These are phyloP conservation scores for Saccharomycopsis phalli DNA, from an alignment of 1,139 yeast species.

Conservation along the genomic window DNA sequence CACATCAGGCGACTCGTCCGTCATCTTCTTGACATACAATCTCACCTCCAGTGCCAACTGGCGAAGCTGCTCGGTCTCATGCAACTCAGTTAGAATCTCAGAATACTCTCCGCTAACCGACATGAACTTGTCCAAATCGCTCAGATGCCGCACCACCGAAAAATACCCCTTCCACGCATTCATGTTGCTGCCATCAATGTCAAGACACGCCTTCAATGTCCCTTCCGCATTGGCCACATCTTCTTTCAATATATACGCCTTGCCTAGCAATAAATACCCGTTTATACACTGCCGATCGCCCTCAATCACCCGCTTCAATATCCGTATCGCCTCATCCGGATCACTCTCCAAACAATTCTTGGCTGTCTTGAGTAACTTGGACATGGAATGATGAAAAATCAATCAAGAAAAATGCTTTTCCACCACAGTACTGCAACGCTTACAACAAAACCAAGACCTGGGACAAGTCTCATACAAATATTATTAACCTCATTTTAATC, in stretches of 20 bases:
- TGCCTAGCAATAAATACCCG: constrained; percentile 35
- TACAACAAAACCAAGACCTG: not conserved
- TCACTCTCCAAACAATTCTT: constrained; percentile 10
- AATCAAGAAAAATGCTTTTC: constrained; percentile 2
- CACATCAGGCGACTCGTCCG: constrained; percentile 30
- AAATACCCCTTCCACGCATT: constrained; percentile 80
- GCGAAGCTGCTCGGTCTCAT: constrained; percentile 33
- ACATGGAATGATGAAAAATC: not conserved
- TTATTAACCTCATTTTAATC: no score
- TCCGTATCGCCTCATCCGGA: constrained; percentile 15
- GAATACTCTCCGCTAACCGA: constrained; percentile 35
- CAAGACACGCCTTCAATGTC: constrained; percentile 49
- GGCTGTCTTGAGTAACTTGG: constrained; percentile 18
- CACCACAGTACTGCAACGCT: no score
- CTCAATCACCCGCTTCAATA: constrained; percentile 7
- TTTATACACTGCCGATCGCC: constrained; percentile 3
- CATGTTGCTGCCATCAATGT: constrained; percentile 43
- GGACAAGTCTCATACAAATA: no score
- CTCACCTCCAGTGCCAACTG: constrained; percentile 42
- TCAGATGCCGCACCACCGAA: constrained; percentile 30
- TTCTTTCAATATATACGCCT: constrained; percentile 40
- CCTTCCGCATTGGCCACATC: constrained; percentile 37
- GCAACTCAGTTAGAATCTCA: constrained; percentile 30
- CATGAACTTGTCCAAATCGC: constrained; percentile 41
- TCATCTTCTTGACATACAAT: constrained; percentile 34